Percentiles rank a stretch among this genome's conserved stretches.
These are phyloP conservation scores for Pyrus pyrifolia DNA, from an alignment of 306 rosid genomes.

Conservation along the genomic window DNA sequence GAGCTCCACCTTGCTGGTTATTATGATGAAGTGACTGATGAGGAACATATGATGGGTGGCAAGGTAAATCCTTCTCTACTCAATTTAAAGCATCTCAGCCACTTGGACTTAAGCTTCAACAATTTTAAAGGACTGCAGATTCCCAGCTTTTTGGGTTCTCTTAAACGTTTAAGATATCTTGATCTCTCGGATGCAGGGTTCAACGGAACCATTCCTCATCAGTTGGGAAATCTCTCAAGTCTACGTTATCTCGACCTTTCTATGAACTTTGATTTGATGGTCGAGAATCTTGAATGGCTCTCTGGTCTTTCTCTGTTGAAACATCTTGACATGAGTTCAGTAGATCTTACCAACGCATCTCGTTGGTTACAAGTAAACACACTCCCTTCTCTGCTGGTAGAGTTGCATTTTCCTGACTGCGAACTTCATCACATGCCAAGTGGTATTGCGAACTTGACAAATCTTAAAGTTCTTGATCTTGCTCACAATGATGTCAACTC, in stretches of 20 bases:
- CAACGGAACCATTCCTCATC: background rate
- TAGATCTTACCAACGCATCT: too few relatives aligned
- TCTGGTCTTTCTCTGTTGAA: background rate
- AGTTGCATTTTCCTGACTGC: fast-evolving
- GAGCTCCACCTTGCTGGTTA: background rate
- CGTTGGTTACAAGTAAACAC: too few relatives aligned
- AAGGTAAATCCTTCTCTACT: too few relatives aligned
- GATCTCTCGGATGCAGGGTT: background rate
- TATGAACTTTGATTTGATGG: fast-evolving
- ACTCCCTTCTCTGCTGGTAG: too few relatives aligned
- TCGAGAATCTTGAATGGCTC: background rate
- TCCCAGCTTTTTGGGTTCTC: constrained; percentile 13
- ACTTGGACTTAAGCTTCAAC: fast-evolving
- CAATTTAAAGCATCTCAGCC: too few relatives aligned
- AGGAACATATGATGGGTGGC: fast-evolving
- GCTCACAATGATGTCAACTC: fast-evolving
- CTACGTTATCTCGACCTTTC: background rate
- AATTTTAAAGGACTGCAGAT: background rate
- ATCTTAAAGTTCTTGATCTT: too few relatives aligned
- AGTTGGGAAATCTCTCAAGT: constrained; percentile 5
- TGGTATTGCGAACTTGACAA: too few relatives aligned
- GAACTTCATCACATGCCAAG: too few relatives aligned
- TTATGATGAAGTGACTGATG: fast-evolving
- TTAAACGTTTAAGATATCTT: background rate
- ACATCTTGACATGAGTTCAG: fast-evolving